A percentile compares a stretch with the other conserved stretches of the same genome.
Conservation (phyloP, 1,284 basidiomycete species). For the Tylopilus sp. region DNA sequence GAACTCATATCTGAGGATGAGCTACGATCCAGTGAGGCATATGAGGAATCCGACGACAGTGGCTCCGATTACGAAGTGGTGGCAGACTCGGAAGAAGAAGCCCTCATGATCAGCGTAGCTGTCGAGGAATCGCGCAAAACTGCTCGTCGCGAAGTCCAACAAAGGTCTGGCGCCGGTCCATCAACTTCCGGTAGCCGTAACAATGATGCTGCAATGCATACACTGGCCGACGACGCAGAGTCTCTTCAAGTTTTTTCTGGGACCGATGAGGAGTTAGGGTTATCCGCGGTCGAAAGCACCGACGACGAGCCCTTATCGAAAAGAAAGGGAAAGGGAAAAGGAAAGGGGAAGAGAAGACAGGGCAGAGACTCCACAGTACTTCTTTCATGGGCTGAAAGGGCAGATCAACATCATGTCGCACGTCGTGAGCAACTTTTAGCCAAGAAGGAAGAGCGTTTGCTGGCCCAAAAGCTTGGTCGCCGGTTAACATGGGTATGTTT, state of each 20-base stretch:
- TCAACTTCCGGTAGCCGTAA: constrained; percentile 42
- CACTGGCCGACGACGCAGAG: constrained; percentile 34
- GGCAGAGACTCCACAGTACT: constrained; percentile 29
- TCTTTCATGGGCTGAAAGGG: constrained; percentile 7
- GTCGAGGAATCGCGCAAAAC: constrained; percentile 52
- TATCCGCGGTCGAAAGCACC: constrained; percentile 22
- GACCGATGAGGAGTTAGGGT: constrained; percentile 29
- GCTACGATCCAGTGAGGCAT: constrained; percentile 39
- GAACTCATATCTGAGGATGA: constrained; percentile 37
- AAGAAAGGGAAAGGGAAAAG: constrained; percentile 35
- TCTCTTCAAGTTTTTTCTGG: constrained; percentile 22
- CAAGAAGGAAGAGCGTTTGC: constrained; percentile 47
- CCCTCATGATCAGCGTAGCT: constrained; percentile 54
- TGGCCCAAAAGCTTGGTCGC: constrained; percentile 59
- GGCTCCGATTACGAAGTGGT: constrained; percentile 53
- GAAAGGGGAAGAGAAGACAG: constrained; percentile 35
- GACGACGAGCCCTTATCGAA: constrained; percentile 37
- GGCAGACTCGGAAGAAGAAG: constrained; percentile 40
- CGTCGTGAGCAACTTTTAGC: constrained; percentile 31
- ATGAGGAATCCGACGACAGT: constrained; percentile 52
- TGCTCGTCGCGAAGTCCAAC: constrained; percentile 35
- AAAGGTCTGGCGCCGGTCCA: constrained; percentile 41
- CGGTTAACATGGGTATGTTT: constrained; percentile 60
- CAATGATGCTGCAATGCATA: constrained; percentile 17
- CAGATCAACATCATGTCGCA: constrained; percentile 6